Percentiles rank a stretch among this genome's conserved stretches.
Conservation (phyloP, 2,329 filamentous ascomycete genomes). For the Pezicula neosporulosa region DNA sequence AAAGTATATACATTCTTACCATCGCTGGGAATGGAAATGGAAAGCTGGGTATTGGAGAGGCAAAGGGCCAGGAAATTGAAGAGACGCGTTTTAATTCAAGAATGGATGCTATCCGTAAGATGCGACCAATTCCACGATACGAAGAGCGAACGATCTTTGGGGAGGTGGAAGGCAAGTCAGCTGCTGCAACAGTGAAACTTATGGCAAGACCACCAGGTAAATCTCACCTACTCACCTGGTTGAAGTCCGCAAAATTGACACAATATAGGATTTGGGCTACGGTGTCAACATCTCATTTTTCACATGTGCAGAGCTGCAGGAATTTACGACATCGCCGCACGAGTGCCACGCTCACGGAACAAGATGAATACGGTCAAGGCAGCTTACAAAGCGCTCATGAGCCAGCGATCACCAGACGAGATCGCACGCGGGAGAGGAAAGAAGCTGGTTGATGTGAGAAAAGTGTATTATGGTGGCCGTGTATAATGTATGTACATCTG, state of each 20-base stretch:
- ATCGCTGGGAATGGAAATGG: conserved; percentile 87
- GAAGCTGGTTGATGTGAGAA: conserved; percentile 94
- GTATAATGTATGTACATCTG: conserved; percentile 20
- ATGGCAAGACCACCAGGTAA: conserved; percentile 83
- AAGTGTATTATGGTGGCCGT: conserved; percentile 88
- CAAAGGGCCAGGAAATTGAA: conserved; percentile 73
- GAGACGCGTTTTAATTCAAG: conserved; percentile 70
- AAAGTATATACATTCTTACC: conserved; percentile 69
- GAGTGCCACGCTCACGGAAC: conserved; percentile 82
- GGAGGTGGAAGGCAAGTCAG: conserved; percentile 77
- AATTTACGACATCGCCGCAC: conserved; percentile 81
- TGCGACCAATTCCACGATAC: conserved; percentile 88
- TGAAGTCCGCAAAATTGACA: conserved; percentile 6
- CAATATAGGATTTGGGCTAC: conserved; percentile 80
- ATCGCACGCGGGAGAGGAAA: conserved; percentile 85
- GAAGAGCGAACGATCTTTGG: conserved; percentile 92
- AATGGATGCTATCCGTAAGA: conserved; percentile 82
- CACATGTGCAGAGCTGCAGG: conserved; percentile 88
- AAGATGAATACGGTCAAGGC: conserved; percentile 99
- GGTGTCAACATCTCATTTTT: conserved; percentile 87
- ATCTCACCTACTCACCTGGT: conserved; percentile 19
- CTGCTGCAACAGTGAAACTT: conserved; percentile 81
- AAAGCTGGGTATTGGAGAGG: conserved; percentile 82
- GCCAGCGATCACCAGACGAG: conserved; percentile 83
- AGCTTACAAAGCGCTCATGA: conserved; percentile 75